Percentiles rank a stretch among this genome's conserved stretches.
Conservation (phyloP, 768 basidiomycete genomes). For the Pulveroboletus sp. region DNA sequence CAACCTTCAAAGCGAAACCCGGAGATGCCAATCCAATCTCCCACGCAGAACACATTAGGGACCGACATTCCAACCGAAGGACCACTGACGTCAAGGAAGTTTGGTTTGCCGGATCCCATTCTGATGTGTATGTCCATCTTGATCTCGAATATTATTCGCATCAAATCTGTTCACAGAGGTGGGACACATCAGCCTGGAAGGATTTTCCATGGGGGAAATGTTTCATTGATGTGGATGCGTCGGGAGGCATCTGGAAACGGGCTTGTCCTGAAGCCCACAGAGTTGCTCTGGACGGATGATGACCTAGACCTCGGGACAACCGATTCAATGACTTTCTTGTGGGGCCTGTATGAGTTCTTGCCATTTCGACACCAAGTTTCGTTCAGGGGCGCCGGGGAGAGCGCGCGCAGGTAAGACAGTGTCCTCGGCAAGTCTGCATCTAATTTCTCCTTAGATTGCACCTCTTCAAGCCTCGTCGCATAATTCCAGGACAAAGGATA, state of each 20-base stretch:
- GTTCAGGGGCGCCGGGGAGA: conserved; percentile 14
- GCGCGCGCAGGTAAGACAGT: conserved; percentile 4
- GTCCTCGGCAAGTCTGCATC: neutral
- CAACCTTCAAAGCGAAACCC: neutral
- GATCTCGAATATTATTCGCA: neutral
- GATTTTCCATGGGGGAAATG: conserved; percentile 12
- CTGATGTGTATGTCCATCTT: conserved; percentile 25
- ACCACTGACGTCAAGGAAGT: conserved; percentile 33
- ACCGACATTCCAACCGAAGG: neutral
- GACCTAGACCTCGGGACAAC: conserved; percentile 16
- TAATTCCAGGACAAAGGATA: conserved; percentile 5
- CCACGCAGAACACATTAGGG: neutral
- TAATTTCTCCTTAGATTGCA: conserved; percentile 5
- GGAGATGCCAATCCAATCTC: neutral
- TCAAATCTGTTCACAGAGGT: conserved; percentile 6
- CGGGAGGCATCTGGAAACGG: conserved; percentile 24
- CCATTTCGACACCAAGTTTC: conserved; percentile 17
- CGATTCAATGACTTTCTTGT: conserved; percentile 14
- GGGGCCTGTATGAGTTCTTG: conserved; percentile 14
- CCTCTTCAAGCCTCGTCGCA: conserved; percentile 13
- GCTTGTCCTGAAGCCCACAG: conserved; percentile 19
- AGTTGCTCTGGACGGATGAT: conserved; percentile 17
- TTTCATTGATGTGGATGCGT: conserved; percentile 31
- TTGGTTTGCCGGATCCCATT: conserved; percentile 30
- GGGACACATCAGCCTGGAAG: conserved; percentile 14